These are phyloP conservation scores for Magnolia officinalis DNA, from an alignment of 164 flowering plant species.

Conservation along the genomic window DNA sequence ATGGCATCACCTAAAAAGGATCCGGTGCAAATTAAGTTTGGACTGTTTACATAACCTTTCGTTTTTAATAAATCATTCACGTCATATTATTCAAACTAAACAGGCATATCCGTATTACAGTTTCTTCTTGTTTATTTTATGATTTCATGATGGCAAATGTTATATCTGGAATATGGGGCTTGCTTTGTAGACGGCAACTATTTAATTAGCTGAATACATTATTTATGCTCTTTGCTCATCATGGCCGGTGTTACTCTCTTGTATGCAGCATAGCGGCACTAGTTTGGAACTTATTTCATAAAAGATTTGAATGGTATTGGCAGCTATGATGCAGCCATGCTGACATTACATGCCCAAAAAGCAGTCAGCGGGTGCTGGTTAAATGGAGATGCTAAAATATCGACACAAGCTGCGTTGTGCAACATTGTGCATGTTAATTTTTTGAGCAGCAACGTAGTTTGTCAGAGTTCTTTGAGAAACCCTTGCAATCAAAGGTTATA, in stretches of 20 bases:
- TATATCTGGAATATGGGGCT: not conserved
- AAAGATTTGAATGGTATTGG: not conserved
- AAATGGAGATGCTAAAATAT: slow-evolving; percentile 22
- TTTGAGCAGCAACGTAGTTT: slow-evolving; percentile 12
- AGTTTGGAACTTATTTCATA: not conserved
- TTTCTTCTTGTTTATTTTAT: not conserved
- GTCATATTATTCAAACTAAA: not conserved
- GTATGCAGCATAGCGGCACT: slow-evolving; percentile 9
- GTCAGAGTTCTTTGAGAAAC: slow-evolving; percentile 12
- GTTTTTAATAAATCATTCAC: not conserved
- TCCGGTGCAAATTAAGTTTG: no score
- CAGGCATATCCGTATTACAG: not conserved
- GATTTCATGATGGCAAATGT: not conserved
- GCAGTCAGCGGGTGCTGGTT: slow-evolving; percentile 26
- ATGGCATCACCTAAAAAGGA: no score
- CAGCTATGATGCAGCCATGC: slow-evolving; percentile 55
- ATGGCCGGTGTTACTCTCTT: not conserved
- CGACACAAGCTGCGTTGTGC: slow-evolving; percentile 24
- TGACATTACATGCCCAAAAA: slow-evolving; percentile 34
- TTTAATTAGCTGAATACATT: no score
- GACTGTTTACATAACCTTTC: no score
- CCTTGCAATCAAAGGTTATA: slow-evolving; percentile 21
- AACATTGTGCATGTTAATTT: slow-evolving; percentile 28
- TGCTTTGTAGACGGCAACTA: not conserved
- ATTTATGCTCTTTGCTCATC: slow-evolving; percentile 4